Conservation (phyloP, 2,329 filamentous ascomycete genomes). For the Botrytis byssoidea region DNA sequence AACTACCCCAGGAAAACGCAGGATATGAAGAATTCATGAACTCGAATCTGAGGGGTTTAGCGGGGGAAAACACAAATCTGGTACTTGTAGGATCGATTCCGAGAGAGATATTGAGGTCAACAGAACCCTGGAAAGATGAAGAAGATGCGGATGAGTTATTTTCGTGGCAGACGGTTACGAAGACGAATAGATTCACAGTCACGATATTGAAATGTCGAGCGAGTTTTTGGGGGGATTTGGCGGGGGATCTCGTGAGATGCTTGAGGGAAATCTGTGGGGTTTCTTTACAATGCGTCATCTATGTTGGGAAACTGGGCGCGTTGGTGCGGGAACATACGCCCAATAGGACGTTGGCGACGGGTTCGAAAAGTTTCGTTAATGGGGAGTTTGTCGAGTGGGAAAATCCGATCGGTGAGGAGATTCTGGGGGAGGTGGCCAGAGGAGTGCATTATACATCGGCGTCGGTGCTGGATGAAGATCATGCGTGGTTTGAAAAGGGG, state of each 20-base stretch:
- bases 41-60: neutral
- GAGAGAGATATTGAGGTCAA: neutral
- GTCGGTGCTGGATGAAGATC: constrained; percentile 4
- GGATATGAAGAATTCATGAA: neutral
- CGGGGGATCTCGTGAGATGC: neutral
- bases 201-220: neutral
- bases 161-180: neutral
- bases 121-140: neutral
- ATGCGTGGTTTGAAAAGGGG: neutral
- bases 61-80: neutral
- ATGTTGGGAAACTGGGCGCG: neutral
- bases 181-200: neutral
- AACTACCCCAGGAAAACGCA: neutral
- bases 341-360: neutral
- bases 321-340: neutral
- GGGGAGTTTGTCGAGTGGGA: neutral
- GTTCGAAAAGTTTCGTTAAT: neutral
- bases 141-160: neutral
- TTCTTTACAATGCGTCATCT: neutral
- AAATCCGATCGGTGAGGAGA: neutral
- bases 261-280: neutral
- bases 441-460: neutral
- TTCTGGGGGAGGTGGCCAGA: neutral
- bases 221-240: neutral
- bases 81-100: neutral